Base-by-base conservation (phyloP, 805 yeast species). In the Lipomyces mesembrius region DNA sequence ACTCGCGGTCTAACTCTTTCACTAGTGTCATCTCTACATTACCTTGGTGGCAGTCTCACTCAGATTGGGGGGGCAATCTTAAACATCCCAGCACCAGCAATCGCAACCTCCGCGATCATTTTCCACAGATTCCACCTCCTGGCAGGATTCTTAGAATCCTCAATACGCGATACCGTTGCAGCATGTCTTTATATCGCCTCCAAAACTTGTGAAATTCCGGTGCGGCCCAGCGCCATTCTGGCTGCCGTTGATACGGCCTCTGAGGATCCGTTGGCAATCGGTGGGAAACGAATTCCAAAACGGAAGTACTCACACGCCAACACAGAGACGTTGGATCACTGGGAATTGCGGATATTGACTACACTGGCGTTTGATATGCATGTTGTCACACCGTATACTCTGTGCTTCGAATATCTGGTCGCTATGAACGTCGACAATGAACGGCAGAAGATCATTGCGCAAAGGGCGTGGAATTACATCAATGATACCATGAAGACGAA, bases 61-160 rank as follows among this genome's bases (percentile, higher is more conserved):
- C 67, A 67, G 56, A 57, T 63, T n/a, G 68, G 73, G 0, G 67
- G 72, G 11, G 64, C 62, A 34, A 46, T 67, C 7, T 60, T 70
- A n/a, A 46, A 60, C 12, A 52, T 66, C 14, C 59, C 49, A 6
- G 53, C 59, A 20, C 68, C 51, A 29, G 59, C 60, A 2, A 59
- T 58, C 34, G 67, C 64, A 11, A 70, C 71, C 11, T 71, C 66
- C 9, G 57, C 61, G 20, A 51, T 67, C n/a, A 60, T 67, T 9
- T 67, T 62, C 35, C 73, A 70, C 56, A 27, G 72, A 37, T 71
- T 70, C 57, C 71, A 63, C 57, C 57, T 66, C 2, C 29, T 67
- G 34, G 62, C 54, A 11, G 63, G 71, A 6, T 67, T 63, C 56
- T 57, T 69, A 11, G 66, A 66, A 20, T 64, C 53, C 52, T 11